A percentile compares a stretch with the other conserved stretches of the same genome.
phyloP scores from a whole-genome alignment of 1,284 basidiomycete genomes.

The Trichosporon faecale region DNA sequence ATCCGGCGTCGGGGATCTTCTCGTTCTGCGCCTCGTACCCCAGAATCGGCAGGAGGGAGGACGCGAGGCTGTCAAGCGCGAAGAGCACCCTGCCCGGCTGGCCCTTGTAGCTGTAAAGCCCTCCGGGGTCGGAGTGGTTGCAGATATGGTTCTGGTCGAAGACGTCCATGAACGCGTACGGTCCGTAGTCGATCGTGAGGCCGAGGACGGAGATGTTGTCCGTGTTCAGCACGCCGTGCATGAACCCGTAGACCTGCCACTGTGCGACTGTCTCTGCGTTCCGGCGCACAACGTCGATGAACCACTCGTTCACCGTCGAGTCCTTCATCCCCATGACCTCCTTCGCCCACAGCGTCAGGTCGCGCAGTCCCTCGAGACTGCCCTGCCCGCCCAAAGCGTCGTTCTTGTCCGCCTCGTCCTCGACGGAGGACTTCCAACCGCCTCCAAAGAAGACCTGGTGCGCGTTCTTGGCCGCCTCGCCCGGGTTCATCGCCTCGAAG shows the following conservation, averaged over 20 bases:
- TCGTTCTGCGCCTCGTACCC: slow-evolving; percentile 64
- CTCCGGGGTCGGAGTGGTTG: slow-evolving; percentile 84
- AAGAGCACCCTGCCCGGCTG: slow-evolving; percentile 59
- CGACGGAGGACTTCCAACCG: slow-evolving; percentile 57
- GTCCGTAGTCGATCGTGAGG: slow-evolving; percentile 89
- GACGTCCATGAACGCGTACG: slow-evolving; percentile 94
- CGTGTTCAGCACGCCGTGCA: slow-evolving; percentile 86
- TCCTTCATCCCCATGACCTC: slow-evolving; percentile 53
- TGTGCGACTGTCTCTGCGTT: slow-evolving; percentile 88
- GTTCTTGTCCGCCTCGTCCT: slow-evolving; percentile 21
- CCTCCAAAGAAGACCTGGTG: slow-evolving; percentile 60
- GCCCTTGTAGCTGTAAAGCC: slow-evolving; percentile 73
- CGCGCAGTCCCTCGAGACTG: slow-evolving; percentile 67
- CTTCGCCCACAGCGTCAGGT: slow-evolving; percentile 70
- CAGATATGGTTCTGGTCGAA: slow-evolving; percentile 82
- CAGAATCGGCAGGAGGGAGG: slow-evolving; percentile 72
- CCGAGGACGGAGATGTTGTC: slow-evolving; percentile 88
- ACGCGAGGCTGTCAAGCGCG: slow-evolving; percentile 70
- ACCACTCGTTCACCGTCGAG: slow-evolving; percentile 67
- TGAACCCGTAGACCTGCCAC: slow-evolving; percentile 90
- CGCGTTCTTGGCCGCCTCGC: slow-evolving; percentile 48
- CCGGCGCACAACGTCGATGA: slow-evolving; percentile 71
- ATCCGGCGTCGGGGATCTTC: slow-evolving; percentile 60
- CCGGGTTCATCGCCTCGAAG: slow-evolving; percentile 81
- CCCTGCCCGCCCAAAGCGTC: slow-evolving; percentile 55